Evolutionary conservation across 2,329 filamentous ascomycete species (phyloP), one percentile per base, ranked within the genome.

Genomic region (Cercospora brassicicola): DNA sequence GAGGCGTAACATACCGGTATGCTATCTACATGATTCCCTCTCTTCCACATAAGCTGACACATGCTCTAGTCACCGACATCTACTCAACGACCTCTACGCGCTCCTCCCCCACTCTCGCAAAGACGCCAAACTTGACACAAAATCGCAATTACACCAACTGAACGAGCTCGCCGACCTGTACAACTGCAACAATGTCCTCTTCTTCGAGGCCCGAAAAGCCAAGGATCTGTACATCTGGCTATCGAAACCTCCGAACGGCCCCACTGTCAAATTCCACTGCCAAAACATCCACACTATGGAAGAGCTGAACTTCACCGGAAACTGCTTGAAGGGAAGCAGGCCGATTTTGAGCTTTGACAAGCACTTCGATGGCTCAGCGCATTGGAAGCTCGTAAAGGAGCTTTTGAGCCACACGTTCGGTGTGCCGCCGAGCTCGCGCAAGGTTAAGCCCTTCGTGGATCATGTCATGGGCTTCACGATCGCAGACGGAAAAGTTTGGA

Each of bases 141-240:
- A 98, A 83, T 93, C 91, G 59, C 92, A 94, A 83, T 85, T 93
- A 74, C 86, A 89, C 86, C 84, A 91, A 78, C 87, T 96, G 62
- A 95, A 95, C 82, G 92, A 94, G 76, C 82, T 88, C 51, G 84
- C 85, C 66, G 88, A 90, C 77, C 86, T 97, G 31, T 95, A 96
- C 84, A 96, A 95, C 78, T 96, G 92, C 86, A 97, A 96, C 82
- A 94, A 96, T 78, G 88, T 95, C 66, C 86, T 97, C 70, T 99
- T 97, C 83, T 96, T 97, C 78, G 94, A 99, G 83, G 94, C 94
- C 56, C 87, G 94, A 69, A 99, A 98, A 81, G 92, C 91, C 68
- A 90, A 97, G 81, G 95, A 98, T 84, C 84, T 98, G 20, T 99
- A 98, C 81, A 84, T 96, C 70, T 97, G 93, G 93, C 87, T 97